Base-by-base conservation (phyloP, 106 monocot species). In the Narthecium ossifragum region DNA sequence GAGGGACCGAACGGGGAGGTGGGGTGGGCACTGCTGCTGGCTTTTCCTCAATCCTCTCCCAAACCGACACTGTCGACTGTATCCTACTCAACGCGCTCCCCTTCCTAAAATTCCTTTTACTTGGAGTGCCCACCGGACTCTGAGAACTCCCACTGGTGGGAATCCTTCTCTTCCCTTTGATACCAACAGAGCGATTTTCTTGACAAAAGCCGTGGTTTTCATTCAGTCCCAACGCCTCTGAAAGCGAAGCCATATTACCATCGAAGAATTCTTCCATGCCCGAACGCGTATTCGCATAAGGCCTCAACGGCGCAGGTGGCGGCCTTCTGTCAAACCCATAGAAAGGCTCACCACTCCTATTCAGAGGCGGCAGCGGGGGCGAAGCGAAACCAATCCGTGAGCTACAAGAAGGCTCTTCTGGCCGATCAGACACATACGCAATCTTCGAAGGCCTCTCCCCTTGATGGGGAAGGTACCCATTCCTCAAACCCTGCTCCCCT, bases 1-100 rank as follows among this genome's bases (percentile, higher is more conserved):
- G 53, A 37, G 68, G 54, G 28, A 27, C 15, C 5, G 18, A 8
- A 54, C 53, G 53, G 8, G 39, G 12, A 7, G 61, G 34, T 50
- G 65, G n/a, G n/a, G n/a, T n/a, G n/a, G n/a, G n/a, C n/a, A n/a
- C n/a, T n/a, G n/a, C n/a, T n/a, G n/a, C n/a, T 46, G 77, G 68
- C 17, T 75, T 86, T 57, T 81, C 74, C 55, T 81, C 74, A 30
- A 86, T 68, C 62, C 85, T 64, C 10, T 71, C 71, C 85, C 85
- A 86, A 6, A 86, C 85, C 46, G 85, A 86, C 17, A 63, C 18
- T 7, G 71, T 67, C 4, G 62, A 71, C 46, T 75, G 80, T 57
- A 58, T 64, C 46, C 74, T 73, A 1, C 64, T 57, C 31, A 74
- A 55, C 5, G 73, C 73, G 34, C 66, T 79, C 13, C 59, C 30